These are phyloP conservation scores for Kurtzmaniella quercitrusa DNA, from an alignment of 1,139 yeast species.

Conservation along the genomic window DNA sequence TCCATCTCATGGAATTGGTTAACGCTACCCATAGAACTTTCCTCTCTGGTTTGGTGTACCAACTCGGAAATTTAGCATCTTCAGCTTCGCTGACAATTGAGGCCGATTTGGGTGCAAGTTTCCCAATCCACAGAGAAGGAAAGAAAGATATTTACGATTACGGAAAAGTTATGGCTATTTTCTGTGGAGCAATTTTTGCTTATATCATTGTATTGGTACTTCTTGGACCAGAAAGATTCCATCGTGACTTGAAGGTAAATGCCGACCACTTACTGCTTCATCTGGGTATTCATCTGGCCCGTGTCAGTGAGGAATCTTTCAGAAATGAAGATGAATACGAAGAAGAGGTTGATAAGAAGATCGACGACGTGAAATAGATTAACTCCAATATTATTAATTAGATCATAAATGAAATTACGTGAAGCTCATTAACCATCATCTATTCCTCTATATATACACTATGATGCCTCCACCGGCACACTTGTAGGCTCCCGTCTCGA, in stretches of 20 bases:
- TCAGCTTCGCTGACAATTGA: slow-evolving; percentile 38
- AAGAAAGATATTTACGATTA: slow-evolving; percentile 24
- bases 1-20: slow-evolving; percentile 33
- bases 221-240: slow-evolving; percentile 8
- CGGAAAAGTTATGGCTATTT: slow-evolving; percentile 37
- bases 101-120: slow-evolving; percentile 27
- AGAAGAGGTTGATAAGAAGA: slow-evolving; percentile 3
- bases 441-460: slow-evolving; percentile 4
- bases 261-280: slow-evolving; percentile 7
- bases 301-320: slow-evolving; percentile 4
- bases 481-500: slow-evolving; percentile 19
- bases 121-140: slow-evolving; percentile 23
- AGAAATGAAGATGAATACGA: slow-evolving; percentile 3
- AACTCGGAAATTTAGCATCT: slow-evolving; percentile 35
- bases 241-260: slow-evolving; percentile 8
- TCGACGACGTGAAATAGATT: not conserved
- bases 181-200: slow-evolving; percentile 33
- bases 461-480: slow-evolving; percentile 16
- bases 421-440: not conserved
- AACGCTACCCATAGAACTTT: slow-evolving; percentile 33
- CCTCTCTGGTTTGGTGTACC: slow-evolving; percentile 36
- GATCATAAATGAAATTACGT: no score
- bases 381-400: no score
- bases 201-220: slow-evolving; percentile 18
- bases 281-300: slow-evolving; percentile 4